Percentiles rank a stretch among this genome's conserved stretches.
These are phyloP conservation scores for Daldinia sp. DNA, from an alignment of 2,329 filamentous ascomycete species.

Conservation along the genomic window DNA sequence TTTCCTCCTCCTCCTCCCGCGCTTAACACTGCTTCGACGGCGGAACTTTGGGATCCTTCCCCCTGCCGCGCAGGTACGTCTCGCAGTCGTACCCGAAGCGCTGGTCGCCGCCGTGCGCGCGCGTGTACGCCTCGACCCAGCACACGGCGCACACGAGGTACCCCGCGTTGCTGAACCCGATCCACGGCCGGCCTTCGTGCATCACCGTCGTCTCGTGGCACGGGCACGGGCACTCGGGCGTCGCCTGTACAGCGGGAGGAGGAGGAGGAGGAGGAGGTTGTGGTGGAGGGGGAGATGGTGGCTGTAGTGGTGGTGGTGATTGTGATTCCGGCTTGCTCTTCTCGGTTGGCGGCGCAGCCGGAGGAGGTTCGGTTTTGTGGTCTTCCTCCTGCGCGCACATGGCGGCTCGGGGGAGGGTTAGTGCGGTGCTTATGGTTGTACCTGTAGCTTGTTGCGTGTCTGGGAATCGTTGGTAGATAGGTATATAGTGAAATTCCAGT, in stretches of 20 bases:
- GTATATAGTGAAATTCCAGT: too few species aligned
- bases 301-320: too few species aligned
- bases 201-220: conserved; percentile 26
- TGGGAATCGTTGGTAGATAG: not conserved
- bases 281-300: not conserved
- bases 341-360: too few species aligned
- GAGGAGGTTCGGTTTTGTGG: too few species aligned
- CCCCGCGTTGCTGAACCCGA: conserved; percentile 23
- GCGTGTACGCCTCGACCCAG: conserved; percentile 40
- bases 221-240: conserved; percentile 25
- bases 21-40: conserved; percentile 27
- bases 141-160: conserved; percentile 33
- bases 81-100: conserved; percentile 22
- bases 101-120: conserved; percentile 19
- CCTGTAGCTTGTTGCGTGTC: too few species aligned
- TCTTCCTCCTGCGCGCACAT: too few species aligned
- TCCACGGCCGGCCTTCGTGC: conserved; percentile 26
- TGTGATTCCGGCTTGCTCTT: too few species aligned
- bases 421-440: too few species aligned
- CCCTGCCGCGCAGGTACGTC: conserved; percentile 1
- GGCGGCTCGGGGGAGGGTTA: too few species aligned
- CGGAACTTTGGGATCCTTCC: conserved; percentile 29
- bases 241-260: not conserved
- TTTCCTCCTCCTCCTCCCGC: not conserved
- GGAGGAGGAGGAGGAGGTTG: not conserved